Evolutionary conservation across 495 filamentous ascomycete genomes (phyloP), one percentile per base, ranked within the genome.

Genomic region (Penicillium mononematosum): DNA sequence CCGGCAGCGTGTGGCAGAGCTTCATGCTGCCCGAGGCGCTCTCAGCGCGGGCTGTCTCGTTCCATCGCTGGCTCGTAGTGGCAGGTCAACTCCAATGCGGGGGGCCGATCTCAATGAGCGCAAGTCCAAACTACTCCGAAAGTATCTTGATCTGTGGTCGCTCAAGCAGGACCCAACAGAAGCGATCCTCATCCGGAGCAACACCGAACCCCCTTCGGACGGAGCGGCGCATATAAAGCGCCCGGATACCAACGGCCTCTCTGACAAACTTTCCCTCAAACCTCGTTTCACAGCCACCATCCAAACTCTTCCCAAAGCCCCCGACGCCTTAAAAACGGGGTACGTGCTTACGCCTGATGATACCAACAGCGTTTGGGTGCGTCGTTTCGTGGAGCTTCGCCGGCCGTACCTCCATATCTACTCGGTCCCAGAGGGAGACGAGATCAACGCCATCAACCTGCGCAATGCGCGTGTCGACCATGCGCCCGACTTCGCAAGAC

Each of bases 341-440:
- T 92, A 93, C 66, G 83, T 98, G 27, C 76, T 96, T 17, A 88
- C 86, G 4, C 91, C 92, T 5, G 79, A 81, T 54, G 83, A 88
- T 47, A 87, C 86, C 25, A 87, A 86, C 60, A 75, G 60, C 42
- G 81, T 85, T 56, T 99, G 94, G 94, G 78, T 88, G 5, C 90
- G 91, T 58, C 88, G 93, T 42, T 96, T 92, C 66, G 90, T 96
- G 46, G 95, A 99, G 66, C 84, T 99, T 29, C 85, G 94, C 24
- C 84, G 88, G 41, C 95, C 95, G 6, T 99, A 97, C 65, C 78
- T 99, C 55, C 91, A 98, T 65, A 82, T 98, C 42, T 87, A 97
- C 72, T 85, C 82, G 27, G 85, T 88, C 2, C 85, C 85, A 2
- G 88, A 92, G 16, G 92, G 92, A 16, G 93, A 98, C 62, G 94